These are phyloP conservation scores for Pseudognaphalium luteoalbum DNA, from an alignment of 129 eudicot genomes.

Conservation along the genomic window DNA sequence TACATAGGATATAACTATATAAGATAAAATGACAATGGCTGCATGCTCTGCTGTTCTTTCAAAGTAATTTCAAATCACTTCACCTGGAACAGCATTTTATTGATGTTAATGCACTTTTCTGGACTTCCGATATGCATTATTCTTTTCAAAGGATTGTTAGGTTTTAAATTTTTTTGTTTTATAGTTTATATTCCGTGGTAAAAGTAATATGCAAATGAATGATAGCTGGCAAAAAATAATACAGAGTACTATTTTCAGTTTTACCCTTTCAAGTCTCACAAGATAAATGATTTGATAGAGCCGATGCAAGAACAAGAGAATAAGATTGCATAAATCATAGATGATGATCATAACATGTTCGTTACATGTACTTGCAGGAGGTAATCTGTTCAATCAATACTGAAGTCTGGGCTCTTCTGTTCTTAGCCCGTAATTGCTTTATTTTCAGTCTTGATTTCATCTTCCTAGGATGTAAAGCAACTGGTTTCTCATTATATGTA, in stretches of 20 bases:
- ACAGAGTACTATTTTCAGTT: not conserved
- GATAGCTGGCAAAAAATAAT: not conserved
- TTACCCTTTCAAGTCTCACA: not conserved
- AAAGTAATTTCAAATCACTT: not conserved
- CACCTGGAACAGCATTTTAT: not conserved
- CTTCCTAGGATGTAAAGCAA: not conserved
- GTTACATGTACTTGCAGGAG: slow-evolving; percentile 6
- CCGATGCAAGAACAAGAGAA: not conserved
- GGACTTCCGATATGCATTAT: not conserved
- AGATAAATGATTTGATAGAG: not conserved
- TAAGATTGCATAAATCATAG: not conserved
- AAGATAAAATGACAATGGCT: not conserved
- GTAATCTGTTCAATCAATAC: not conserved
- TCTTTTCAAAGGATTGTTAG: no score
- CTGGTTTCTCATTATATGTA: not conserved
- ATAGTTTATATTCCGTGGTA: not conserved
- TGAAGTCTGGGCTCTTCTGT: not conserved
- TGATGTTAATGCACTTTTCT: not conserved
- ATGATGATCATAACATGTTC: not conserved
- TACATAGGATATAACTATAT: not conserved
- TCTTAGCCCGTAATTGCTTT: not conserved
- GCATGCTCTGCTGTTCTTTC: not conserved
- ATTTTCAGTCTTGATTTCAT: not conserved
- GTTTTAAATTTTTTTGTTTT: not conserved
- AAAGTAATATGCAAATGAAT: not conserved